phyloP scores from a whole-genome alignment of 331 rosid species.

The Erythrophleum ivorense region DNA sequence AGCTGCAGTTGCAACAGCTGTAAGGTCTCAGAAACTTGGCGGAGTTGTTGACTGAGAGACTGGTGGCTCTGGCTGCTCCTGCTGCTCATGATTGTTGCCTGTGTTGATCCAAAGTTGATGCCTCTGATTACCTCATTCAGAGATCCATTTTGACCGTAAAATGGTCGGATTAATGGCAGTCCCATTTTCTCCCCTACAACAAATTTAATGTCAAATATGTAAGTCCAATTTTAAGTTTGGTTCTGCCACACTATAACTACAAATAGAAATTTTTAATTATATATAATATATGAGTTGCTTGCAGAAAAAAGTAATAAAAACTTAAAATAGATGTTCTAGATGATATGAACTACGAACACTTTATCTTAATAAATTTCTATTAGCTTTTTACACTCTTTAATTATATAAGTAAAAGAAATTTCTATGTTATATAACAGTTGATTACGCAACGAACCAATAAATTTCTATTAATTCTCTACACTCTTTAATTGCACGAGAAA shows the following conservation, averaged over 20 bases:
- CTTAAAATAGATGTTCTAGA: too few species aligned
- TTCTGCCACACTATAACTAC: not conserved
- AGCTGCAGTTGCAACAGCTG: slow-evolving; percentile 72
- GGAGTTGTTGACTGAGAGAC: slow-evolving; percentile 82
- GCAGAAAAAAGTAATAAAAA: too few species aligned
- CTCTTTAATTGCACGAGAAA: not conserved
- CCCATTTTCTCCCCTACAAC: slow-evolving; percentile 75
- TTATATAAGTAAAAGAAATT: too few species aligned
- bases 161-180: slow-evolving; percentile 53
- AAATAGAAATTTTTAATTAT: not conserved
- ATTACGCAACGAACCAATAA: too few species aligned
- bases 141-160: slow-evolving; percentile 77
- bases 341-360: too few species aligned
- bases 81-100: slow-evolving; percentile 71
- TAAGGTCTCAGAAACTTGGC: slow-evolving; percentile 74
- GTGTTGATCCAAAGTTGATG: slow-evolving; percentile 81
- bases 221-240: not conserved
- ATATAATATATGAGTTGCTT: not conserved
- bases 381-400: too few species aligned
- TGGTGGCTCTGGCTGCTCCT: slow-evolving; percentile 64
- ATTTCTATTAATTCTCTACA: not conserved
- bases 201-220: slow-evolving; percentile 2
- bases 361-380: too few species aligned
- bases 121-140: slow-evolving; percentile 59
- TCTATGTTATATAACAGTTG: too few species aligned